Base-by-base conservation (phyloP, 306 rosid genomes). In the Cyamopsis tetragonoloba region DNA sequence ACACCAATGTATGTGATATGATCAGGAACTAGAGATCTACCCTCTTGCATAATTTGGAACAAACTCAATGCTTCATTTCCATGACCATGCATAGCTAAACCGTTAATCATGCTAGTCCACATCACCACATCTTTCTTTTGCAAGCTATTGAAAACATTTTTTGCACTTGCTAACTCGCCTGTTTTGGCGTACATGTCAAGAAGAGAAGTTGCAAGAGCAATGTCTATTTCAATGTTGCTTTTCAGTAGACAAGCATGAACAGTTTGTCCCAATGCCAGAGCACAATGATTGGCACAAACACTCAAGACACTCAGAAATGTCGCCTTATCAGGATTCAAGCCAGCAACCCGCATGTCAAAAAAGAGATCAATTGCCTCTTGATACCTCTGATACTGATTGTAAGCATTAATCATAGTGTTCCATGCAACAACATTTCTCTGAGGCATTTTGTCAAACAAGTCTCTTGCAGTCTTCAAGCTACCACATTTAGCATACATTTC, bases 401-500 rank as follows among this genome's bases (percentile, higher is more conserved):
- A 88, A 27, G 86, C 97, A 67, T 76, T 57, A 12, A 88, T 85
- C 83, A 91, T 73, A 14, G 84, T 79, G 78, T 86, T 85, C 86
- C 96, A 91, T 27, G 83, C 66, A 69, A 86, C 95, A 76, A 68
- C 42, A 63, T 83, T 85, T 70, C 83, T 84, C 2, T 58, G 26
- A 46, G 88, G 83, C 91, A 91, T 91, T 75, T 74, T 83, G 37
- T 85, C 37, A 61, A 91, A 91, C 72, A 83, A 41, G 3, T 81
- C 73, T 56, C 82, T 68, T 44, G 97, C 91, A 23, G 75, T 83
- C 38, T 32, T 75, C 77, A 88, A 80, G 71, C 75, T 66, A 34
- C 97, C 96, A 63, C 89, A 86, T 79, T 88, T 91, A 2, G 84
- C 91, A 55, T 91, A 83, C 97, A 91, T 83, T 44, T 88, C 96